Evolutionary conservation across 202 grass and related monocot species (phyloP), one percentile per base, ranked within the genome.

Genomic region (Brachypodium distachyon): DNA sequence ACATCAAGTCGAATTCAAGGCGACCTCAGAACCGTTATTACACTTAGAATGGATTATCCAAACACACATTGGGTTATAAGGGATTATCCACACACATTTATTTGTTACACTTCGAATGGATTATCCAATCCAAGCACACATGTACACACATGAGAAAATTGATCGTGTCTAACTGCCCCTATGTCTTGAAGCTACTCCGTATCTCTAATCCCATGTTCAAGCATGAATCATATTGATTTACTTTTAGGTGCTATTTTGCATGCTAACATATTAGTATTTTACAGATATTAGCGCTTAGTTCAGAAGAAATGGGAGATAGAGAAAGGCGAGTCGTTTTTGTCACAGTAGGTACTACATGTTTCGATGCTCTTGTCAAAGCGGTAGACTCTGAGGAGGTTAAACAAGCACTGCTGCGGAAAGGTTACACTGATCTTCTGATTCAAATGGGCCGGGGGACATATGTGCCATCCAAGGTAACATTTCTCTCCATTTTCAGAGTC

Each of bases 331-430:
- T 40, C 23, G 93, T 92, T 52, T 96, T 96, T 77, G 89, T 96
- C 32, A 96, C 93, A 16, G 87, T 96, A 17, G 93, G 93, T 11
- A 96, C 93, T 32, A 96, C 93, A 51, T 78, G 89, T 78, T 96
- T 96, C 1, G 93, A 96, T 76, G 83, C 87, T 72, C 79, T 96
- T 27, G 84, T 92, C 41, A 77, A 79, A 38, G 87, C 85, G 25
- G 87, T 88, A 17, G 87, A 92, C 72, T 92, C 93, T 21, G 25
- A 73, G 3, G 50, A 79, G 53, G 87, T 96, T 5, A 96, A 84
- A 52, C 79, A 79, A 82, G 84, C 87, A 12, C 82, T 96, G 4
- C 61, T 61, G 29, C 47, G 29, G 32, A 87, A 83, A 63, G 93
- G 93, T 39, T 96, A 87, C 25, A 83, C 93, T 13, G 53, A 90